A percentile compares a stretch with the other conserved stretches of the same genome.
Evolutionary conservation across 805 yeast species (phyloP).

Genomic region (Candida silvicultrix): DNA sequence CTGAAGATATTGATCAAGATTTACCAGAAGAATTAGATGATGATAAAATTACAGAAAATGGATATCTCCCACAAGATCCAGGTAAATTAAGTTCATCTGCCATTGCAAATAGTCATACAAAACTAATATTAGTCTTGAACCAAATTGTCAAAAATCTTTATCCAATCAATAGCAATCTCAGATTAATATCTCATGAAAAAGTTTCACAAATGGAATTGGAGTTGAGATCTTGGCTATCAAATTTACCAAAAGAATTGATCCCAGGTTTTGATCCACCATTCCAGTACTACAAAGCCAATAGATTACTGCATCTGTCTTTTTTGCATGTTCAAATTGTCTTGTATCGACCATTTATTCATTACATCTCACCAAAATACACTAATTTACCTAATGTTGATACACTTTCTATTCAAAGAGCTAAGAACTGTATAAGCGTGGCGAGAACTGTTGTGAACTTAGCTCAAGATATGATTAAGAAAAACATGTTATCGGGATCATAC

Average conservation of each 20-base stretch:
- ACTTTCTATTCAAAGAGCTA: constrained; percentile 64
- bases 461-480: constrained; percentile 67
- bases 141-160: constrained; percentile 64
- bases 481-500: constrained; percentile 74
- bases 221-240: constrained; percentile 64
- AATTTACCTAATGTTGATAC: constrained; percentile 38
- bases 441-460: constrained; percentile 77
- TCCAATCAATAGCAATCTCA: constrained; percentile 45
- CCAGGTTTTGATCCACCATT: constrained; percentile 68
- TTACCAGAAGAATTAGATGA: constrained; percentile 82
- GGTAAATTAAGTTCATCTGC: constrained; percentile 63
- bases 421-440: constrained; percentile 80
- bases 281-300: constrained; percentile 62
- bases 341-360: constrained; percentile 86
- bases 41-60: constrained; percentile 70
- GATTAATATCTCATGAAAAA: constrained; percentile 23
- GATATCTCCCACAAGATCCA: constrained; percentile 42
- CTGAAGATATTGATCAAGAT: constrained; percentile 82
- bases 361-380: constrained; percentile 51
- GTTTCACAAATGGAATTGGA: constrained; percentile 64
- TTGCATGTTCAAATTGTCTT: constrained; percentile 74
- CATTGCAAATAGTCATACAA: constrained; percentile 82
- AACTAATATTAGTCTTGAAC: constrained; percentile 60
- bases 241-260: constrained; percentile 62
- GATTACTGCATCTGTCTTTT: constrained; percentile 64